These are phyloP conservation scores for Boletales sp. DNA, from an alignment of 768 basidiomycete species.

Conservation along the genomic window DNA sequence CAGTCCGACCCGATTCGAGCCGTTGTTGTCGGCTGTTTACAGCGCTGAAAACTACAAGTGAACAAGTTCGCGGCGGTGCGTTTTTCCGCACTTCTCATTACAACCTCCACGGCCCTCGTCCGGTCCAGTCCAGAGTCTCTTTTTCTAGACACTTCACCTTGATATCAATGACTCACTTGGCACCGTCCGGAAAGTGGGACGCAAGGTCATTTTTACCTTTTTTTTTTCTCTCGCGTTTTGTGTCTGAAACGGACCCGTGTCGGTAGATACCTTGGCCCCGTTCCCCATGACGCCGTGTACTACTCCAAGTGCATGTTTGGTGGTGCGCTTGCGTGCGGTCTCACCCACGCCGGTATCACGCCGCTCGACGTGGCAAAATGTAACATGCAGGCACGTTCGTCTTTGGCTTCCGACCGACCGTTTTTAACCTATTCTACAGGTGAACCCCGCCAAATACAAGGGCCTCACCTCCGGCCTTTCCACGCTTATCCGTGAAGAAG, in stretches of 20 bases:
- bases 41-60: background rate
- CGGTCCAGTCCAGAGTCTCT: background rate
- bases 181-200: slow-evolving; percentile 65
- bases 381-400: slow-evolving; percentile 75
- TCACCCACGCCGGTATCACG: slow-evolving; percentile 86
- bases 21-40: slow-evolving; percentile 7
- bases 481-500: slow-evolving; percentile 74
- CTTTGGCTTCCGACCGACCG: too few relatives aligned
- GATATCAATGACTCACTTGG: slow-evolving; percentile 47
- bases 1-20: slow-evolving; percentile 9
- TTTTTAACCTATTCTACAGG: slow-evolving; percentile 37
- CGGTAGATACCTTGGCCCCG: slow-evolving; percentile 62
- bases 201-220: slow-evolving; percentile 46
- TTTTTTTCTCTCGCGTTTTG: background rate
- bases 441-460: slow-evolving; percentile 71
- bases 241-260: slow-evolving; percentile 2
- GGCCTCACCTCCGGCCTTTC: slow-evolving; percentile 60
- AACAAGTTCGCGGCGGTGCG: background rate
- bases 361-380: slow-evolving; percentile 88
- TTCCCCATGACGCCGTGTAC: slow-evolving; percentile 72
- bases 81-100: slow-evolving; percentile 18
- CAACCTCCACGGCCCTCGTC: slow-evolving; percentile 16
- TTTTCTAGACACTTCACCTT: slow-evolving; percentile 32
- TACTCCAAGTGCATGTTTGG: slow-evolving; percentile 87
- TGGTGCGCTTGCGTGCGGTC: slow-evolving; percentile 81